Base-by-base conservation (phyloP, 805 yeast species). In the Monosporozyma servazzii region DNA sequence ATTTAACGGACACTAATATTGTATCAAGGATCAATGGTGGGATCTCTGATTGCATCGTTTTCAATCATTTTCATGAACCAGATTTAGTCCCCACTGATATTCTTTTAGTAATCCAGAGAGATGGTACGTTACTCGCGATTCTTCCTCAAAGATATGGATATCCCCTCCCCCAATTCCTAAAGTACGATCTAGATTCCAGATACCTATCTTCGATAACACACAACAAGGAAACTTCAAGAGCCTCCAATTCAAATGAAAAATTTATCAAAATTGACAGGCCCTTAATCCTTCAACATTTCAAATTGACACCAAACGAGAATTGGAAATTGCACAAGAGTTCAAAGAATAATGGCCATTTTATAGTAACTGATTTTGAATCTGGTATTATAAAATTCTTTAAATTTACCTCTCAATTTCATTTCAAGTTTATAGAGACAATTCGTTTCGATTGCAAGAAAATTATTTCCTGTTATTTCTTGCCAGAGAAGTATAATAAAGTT, bases 351-450 rank as follows among this genome's bases (percentile, higher is more conserved):
- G 44, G 47, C 13, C 56, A 61, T 33, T 61, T 62, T 42, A 54
- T 59, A 37, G 49, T 53, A 2, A 36, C 54, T 1, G 54, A 58
- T 48, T 49, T 51, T 21, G 50, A 55, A 5, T 42, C 46, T 9
- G 58, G 57, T 3, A 33, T 47, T 11, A 40, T 63, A n/a, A 62
- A 58, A 49, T 65, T 65, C 44, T 63, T 61, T 29, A 49, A 49
- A 33, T 58, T 60, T 33, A 37, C 45, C 6, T 13, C 17, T 18
- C 25, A 39, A 39, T 20, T 39, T 15, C 25, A 39, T 39, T 39
- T 45, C 18, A 27, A 49, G 25, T 29, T 41, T n/a, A 23, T 41
- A 9, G 64, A 61, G 43, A 64, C 62, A 44, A 29, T 63, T 46
- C 44, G 48, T 13, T 48, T 64, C 18, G 58, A 56, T 17, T 56